Evolutionary conservation across 2,329 filamentous ascomycete species (phyloP).

Genomic region (Davidsoniella virescens): DNA sequence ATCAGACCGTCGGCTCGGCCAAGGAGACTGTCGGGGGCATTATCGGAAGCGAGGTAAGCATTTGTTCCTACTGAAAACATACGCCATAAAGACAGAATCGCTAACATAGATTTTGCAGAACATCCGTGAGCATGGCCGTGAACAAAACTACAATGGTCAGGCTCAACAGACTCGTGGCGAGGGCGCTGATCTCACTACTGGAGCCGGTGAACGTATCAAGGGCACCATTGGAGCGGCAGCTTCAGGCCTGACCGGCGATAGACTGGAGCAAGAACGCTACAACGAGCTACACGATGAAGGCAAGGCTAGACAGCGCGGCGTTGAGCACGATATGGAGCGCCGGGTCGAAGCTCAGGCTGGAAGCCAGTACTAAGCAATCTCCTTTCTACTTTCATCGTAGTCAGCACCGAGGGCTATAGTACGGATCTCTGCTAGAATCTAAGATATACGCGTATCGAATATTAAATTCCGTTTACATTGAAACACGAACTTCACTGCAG

Average conservation of each 20-base stretch:
- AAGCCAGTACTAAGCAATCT: too few relatives aligned
- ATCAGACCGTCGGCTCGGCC: constrained; percentile 74
- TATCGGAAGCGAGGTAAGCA: constrained; percentile 51
- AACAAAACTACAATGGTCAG: neutral
- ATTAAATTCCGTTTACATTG: neutral
- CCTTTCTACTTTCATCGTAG: too few relatives aligned
- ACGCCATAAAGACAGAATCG: neutral
- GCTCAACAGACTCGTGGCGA: neutral
- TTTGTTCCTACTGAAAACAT: neutral
- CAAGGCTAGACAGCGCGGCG: constrained; percentile 71
- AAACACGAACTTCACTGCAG: neutral
- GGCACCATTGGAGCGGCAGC: constrained; percentile 57
- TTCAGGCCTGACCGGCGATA: constrained; percentile 58
- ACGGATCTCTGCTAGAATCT: too few relatives aligned
- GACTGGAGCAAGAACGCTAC: constrained; percentile 45
- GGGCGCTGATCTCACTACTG: constrained; percentile 27
- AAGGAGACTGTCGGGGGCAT: constrained; percentile 70
- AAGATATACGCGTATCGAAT: too few relatives aligned
- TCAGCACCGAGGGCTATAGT: too few relatives aligned
- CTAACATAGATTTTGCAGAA: constrained; percentile 23
- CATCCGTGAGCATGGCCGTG: constrained; percentile 54
- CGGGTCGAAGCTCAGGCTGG: constrained; percentile 32
- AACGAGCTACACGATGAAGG: constrained; percentile 60
- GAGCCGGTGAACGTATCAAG: constrained; percentile 47
- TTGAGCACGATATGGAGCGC: constrained; percentile 67